These are phyloP conservation scores for Primulina eburnea DNA, from an alignment of 257 asterid genomes.

Conservation along the genomic window DNA sequence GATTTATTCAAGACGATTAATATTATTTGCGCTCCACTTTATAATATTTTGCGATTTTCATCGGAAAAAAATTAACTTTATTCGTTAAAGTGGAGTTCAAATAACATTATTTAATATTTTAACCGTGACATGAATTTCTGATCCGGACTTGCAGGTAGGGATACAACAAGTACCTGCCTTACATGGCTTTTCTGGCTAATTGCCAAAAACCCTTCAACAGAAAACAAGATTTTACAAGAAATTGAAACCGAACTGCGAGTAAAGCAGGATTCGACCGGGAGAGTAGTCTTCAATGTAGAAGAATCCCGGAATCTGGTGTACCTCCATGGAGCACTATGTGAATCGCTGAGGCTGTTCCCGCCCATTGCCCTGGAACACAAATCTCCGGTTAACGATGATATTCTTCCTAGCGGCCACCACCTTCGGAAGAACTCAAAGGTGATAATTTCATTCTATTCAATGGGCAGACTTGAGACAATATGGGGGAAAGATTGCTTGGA, in stretches of 20 bases:
- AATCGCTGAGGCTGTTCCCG: constrained; percentile 24
- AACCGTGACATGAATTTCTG: too few relatives aligned
- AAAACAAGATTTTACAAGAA: constrained; percentile 22
- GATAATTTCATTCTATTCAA: constrained; percentile 15
- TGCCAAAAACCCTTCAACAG: not conserved
- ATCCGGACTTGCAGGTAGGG: constrained; percentile 5
- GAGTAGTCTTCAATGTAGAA: not conserved
- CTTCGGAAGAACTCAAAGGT: not conserved
- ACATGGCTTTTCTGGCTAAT: constrained; percentile 32
- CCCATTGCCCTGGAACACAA: constrained; percentile 25
- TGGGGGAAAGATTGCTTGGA: constrained; percentile 29
- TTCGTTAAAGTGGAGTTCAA: too few relatives aligned
- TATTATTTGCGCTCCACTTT: too few relatives aligned
- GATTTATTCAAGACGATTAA: too few relatives aligned
- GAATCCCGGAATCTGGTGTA: constrained; percentile 13
- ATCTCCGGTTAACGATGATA: constrained; percentile 15
- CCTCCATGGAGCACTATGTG: constrained; percentile 29
- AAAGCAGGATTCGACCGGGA: constrained; percentile 1
- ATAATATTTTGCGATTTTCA: too few relatives aligned
- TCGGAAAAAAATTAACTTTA: too few relatives aligned
- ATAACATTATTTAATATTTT: too few relatives aligned
- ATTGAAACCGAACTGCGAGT: not conserved
- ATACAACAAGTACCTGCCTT: constrained; percentile 21
- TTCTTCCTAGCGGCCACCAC: constrained; percentile 19
- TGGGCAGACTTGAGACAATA: constrained; percentile 20